Percentiles rank a stretch among this genome's conserved stretches.
Evolutionary conservation across 2,329 filamentous ascomycete genomes (phyloP).

Genomic region (Aspergillus uvarum): DNA sequence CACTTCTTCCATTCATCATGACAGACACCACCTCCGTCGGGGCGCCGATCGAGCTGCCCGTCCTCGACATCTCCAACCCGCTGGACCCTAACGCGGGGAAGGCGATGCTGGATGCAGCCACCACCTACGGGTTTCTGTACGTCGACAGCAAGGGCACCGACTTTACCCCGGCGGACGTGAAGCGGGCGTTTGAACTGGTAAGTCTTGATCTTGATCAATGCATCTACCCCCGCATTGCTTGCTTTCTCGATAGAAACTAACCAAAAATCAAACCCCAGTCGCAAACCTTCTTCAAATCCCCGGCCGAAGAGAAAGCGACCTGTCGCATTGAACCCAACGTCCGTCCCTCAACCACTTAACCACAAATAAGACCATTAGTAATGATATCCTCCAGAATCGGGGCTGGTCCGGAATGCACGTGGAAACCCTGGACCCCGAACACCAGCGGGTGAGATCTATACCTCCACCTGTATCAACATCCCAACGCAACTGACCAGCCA

Average conservation of each 20-base stretch:
- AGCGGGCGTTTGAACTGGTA: constrained; percentile 73
- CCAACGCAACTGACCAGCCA: constrained; percentile 11
- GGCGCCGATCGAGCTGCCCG: constrained; percentile 59
- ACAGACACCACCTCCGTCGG: constrained; percentile 18
- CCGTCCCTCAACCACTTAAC: constrained; percentile 14
- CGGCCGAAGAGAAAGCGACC: constrained; percentile 68
- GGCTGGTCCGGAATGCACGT: constrained; percentile 88
- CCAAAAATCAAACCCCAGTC: constrained; percentile 51
- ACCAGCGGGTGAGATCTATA: constrained; percentile 63
- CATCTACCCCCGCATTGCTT: too few relatives aligned
- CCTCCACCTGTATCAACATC: not conserved
- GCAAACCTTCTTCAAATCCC: constrained; percentile 68
- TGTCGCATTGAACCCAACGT: constrained; percentile 70
- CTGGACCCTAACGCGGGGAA: constrained; percentile 62
- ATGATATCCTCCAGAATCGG: constrained; percentile 59
- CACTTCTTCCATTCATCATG: constrained; percentile 11
- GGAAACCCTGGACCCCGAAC: constrained; percentile 81
- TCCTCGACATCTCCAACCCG: constrained; percentile 74
- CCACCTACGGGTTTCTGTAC: constrained; percentile 85
- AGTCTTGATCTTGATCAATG: not conserved
- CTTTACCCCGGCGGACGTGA: constrained; percentile 66
- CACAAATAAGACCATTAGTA: not conserved
- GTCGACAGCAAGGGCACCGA: constrained; percentile 72
- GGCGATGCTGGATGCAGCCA: constrained; percentile 73
- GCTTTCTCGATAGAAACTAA: too few relatives aligned